Conservation (phyloP, 1,139 yeast genomes). For the Taphrina populina region DNA sequence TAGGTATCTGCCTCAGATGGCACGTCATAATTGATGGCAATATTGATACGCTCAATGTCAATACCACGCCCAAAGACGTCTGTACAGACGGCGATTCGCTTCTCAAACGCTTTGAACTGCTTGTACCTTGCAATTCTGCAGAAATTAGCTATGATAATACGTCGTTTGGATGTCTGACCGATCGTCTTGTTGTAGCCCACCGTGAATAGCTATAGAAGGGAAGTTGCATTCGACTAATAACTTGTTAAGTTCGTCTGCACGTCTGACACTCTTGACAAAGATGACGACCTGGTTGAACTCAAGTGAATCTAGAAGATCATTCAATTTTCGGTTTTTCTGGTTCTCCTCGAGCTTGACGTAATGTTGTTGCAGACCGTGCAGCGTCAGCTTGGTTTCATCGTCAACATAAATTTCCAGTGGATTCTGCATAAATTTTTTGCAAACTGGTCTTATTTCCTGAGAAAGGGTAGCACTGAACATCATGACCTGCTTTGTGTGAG, state of each 20-base stretch:
- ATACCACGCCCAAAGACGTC: conserved; percentile 99
- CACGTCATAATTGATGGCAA: conserved; percentile 94
- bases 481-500: conserved; percentile 98
- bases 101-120: conserved; percentile 95
- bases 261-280: conserved; percentile 85
- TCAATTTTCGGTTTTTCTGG: conserved; percentile 90
- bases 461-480: conserved; percentile 97
- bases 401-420: conserved; percentile 97
- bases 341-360: conserved; percentile 83
- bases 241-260: conserved; percentile 90
- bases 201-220: conserved; percentile 97
- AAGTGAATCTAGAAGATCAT: conserved; percentile 86
- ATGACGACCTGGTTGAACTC: conserved; percentile 98
- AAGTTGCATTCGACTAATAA: conserved; percentile 88
- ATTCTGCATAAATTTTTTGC: conserved; percentile 97
- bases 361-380: conserved; percentile 98
- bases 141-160: background rate
- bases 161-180: conserved; percentile 47
- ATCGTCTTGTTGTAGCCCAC: conserved; percentile 95
- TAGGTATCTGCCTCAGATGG: conserved; percentile 75
- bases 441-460: conserved; percentile 91
- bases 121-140: conserved; percentile 77
- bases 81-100: conserved; percentile 97
- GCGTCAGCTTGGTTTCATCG: conserved; percentile 94
- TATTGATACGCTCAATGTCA: conserved; percentile 96